Base-by-base conservation (phyloP, 176 grass and related monocot genomes). In the Thalia dealbata region DNA sequence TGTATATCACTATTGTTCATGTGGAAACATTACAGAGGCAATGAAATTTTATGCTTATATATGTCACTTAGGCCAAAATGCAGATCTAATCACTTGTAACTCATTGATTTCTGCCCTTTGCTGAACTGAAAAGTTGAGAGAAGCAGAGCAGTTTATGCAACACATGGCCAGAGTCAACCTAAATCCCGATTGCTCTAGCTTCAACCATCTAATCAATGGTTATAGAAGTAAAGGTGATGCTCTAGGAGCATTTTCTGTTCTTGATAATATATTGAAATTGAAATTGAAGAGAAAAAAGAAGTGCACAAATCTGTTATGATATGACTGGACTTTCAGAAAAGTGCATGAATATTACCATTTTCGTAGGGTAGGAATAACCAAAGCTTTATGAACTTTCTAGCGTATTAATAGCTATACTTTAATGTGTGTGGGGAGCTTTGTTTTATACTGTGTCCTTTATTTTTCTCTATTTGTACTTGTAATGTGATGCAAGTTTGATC, bases 131-230 rank as follows among this genome's bases (percentile, higher is more conserved):
- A 86, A 84, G 86, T 52, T 89, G 61, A 44, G 45, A 81, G 86
- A 91, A 67, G 92, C 81, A 77, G 92, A 91, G 79, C 66, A 86
- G 23, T 87, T 91, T 24, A 87, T 84, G 76, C 81, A 85, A 85
- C 72, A 91, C 46, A 96, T 89, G 92, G 79, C 58, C 61, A 87
- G 77, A 79, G 82, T 91, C 84, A 84, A 85, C 50, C 55, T 89
- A 69, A 16, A 68, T 69, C 77, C 82, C 75, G 82, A 89, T 51
- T 62, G 25, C 35, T 58, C 54, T 67, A 83, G 76, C 67, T 96
- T 96, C 78, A 91, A 96, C 81, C 81, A 41, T 77, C 79, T 96
- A 52, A 91, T 96, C 73, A 77, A 87, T 81, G 80, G 69, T 79
- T 86, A 91, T 35, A 86, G 63, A 38, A 38, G 4, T 4, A 38